phyloP scores from a whole-genome alignment of 129 eudicot genomes.

The Helianthus tuberosus region DNA sequence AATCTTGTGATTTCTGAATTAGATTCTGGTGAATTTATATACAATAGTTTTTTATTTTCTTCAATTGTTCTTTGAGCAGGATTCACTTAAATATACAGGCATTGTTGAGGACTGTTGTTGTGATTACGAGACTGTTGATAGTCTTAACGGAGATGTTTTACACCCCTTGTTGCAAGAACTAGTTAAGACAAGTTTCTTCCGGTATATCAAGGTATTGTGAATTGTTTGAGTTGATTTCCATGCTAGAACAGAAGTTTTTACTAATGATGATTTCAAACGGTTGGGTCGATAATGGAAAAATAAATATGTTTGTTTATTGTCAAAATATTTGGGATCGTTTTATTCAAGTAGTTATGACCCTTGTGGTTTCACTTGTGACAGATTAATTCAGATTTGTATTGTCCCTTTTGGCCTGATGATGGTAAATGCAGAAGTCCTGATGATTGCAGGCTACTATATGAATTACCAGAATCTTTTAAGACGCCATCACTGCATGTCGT shows the following conservation, averaged over 20 bases:
- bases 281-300: not conserved
- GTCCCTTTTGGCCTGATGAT: constrained; percentile 99
- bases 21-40: not conserved
- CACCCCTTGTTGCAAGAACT: constrained; percentile 43
- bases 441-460: constrained; percentile 93
- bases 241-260: constrained; percentile 33
- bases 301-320: constrained; percentile 13
- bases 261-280: not conserved
- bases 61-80: constrained; percentile 52
- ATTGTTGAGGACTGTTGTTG: constrained; percentile 95
- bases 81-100: constrained; percentile 68
- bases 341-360: constrained; percentile 18
- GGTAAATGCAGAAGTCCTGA: constrained; percentile 80
- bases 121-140: constrained; percentile 58
- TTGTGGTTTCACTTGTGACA: constrained; percentile 35
- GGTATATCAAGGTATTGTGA: constrained; percentile 45
- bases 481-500: constrained; percentile 40
- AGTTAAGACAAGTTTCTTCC: constrained; percentile 38
- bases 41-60: constrained; percentile 5
- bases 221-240: constrained; percentile 20
- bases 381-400: constrained; percentile 95
- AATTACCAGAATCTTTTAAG: constrained; percentile 80
- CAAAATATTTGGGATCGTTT: constrained; percentile 3
- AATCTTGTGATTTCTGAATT: constrained; percentile 1
- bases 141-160: constrained; percentile 35